These are phyloP conservation scores for Alloteropsis semialata DNA, from an alignment of 176 grass and related monocot genomes.

Conservation along the genomic window DNA sequence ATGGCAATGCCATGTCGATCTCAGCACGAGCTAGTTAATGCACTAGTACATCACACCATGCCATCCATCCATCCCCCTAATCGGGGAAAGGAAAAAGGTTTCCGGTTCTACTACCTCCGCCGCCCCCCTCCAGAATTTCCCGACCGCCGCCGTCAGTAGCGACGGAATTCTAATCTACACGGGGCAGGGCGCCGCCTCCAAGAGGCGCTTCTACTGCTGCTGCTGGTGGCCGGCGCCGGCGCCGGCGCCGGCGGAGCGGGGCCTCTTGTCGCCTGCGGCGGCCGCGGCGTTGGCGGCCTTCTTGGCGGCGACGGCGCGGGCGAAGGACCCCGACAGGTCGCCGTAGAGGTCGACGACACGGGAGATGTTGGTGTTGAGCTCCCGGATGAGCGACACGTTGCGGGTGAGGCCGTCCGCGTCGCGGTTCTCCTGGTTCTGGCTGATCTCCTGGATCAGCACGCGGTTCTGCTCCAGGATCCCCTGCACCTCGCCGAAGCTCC, in stretches of 20 bases:
- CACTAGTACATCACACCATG: neutral
- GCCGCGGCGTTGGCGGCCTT: neutral
- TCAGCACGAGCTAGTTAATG: neutral
- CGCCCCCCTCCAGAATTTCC: neutral
- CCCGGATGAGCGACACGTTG: slow-evolving; percentile 56
- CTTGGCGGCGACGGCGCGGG: slow-evolving; percentile 18
- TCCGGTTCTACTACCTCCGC: neutral
- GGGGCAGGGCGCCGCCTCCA: neutral
- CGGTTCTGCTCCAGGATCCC: slow-evolving; percentile 60
- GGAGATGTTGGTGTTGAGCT: slow-evolving; percentile 67
- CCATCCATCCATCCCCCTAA: neutral
- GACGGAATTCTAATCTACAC: neutral
- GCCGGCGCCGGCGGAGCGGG: slow-evolving; percentile 8
- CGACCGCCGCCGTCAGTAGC: neutral
- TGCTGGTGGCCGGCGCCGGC: slow-evolving; percentile 18
- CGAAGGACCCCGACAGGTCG: slow-evolving; percentile 46
- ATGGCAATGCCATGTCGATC: neutral
- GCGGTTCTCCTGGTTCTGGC: slow-evolving; percentile 54
- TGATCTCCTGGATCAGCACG: slow-evolving; percentile 66
- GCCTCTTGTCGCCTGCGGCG: slow-evolving; percentile 13
- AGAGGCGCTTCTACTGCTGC: neutral
- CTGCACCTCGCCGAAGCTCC: slow-evolving; percentile 44
- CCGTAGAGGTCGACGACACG: slow-evolving; percentile 54
- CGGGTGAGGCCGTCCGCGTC: slow-evolving; percentile 45
- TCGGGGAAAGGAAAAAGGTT: neutral